These are phyloP conservation scores for Fraxinus greggii DNA, from an alignment of 305 asterid species.

Conservation along the genomic window DNA sequence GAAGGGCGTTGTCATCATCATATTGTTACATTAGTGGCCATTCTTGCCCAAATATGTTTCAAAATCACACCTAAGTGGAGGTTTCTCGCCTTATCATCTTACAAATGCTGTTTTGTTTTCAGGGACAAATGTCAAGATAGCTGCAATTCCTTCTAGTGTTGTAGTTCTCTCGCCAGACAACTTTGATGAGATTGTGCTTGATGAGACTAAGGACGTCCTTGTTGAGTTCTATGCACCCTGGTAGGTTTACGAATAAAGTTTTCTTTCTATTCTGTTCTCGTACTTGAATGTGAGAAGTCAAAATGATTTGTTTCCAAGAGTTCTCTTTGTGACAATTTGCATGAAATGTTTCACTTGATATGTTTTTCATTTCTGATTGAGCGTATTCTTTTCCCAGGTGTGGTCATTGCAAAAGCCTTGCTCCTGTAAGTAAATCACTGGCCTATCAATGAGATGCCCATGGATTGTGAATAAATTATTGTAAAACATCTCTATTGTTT, in stretches of 20 bases:
- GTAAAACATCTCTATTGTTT: constrained; percentile 14
- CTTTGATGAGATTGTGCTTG: constrained; percentile 71
- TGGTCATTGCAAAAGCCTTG: constrained; percentile 93
- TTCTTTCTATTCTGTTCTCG: background rate
- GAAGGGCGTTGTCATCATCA: background rate
- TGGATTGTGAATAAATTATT: constrained; percentile 14
- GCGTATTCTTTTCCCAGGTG: constrained; percentile 56
- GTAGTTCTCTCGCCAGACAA: constrained; percentile 67
- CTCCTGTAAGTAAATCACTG: constrained; percentile 70
- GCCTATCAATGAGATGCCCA: constrained; percentile 13
- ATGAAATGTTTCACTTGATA: background rate
- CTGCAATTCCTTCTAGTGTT: constrained; percentile 69
- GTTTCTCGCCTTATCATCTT: constrained; percentile 7
- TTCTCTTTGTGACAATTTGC: background rate
- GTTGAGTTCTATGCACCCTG: constrained; percentile 97
- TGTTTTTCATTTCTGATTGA: background rate
- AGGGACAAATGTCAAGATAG: constrained; percentile 90
- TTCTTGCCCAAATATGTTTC: background rate
- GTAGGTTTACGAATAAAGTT: constrained; percentile 39
- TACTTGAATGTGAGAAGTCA: constrained; percentile 7
- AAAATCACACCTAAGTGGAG: background rate
- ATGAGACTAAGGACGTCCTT: constrained; percentile 73
- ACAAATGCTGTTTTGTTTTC: constrained; percentile 28
- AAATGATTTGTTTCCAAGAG: background rate
- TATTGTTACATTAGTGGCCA: constrained; percentile 1